These are phyloP conservation scores for Zygotorulaspora sp. DNA, from an alignment of 805 yeast genomes.

Conservation along the genomic window DNA sequence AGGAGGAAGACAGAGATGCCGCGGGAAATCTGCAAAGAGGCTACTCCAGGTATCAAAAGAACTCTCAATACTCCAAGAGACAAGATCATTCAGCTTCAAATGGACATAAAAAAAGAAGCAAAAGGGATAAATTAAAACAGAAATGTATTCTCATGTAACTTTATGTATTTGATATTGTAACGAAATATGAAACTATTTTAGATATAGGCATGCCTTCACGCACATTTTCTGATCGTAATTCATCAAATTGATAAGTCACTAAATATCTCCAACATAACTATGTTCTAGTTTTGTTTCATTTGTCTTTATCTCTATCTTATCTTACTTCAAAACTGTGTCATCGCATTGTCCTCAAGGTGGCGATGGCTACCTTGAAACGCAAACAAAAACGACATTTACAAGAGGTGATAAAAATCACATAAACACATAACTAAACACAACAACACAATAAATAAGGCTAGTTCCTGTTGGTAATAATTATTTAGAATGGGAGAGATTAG, in stretches of 20 bases:
- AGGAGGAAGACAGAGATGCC: conserved; percentile 50
- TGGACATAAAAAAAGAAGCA: conserved; percentile 6
- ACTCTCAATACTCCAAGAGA: conserved; percentile 8
- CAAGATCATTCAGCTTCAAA: conserved; percentile 5
- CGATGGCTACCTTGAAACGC: conserved; percentile 1
- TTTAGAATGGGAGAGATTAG: conserved; percentile 16
- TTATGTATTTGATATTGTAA: background rate
- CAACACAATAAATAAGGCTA: no score
- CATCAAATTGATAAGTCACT: no score
- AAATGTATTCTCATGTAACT: conserved; percentile 15
- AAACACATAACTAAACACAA: conserved; percentile 4
- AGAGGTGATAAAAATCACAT: background rate
- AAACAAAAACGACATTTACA: background rate
- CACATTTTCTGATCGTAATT: no score
- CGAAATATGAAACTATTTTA: no score
- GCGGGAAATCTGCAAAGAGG: conserved; percentile 44
- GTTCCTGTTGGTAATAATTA: background rate
- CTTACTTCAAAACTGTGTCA: no score
- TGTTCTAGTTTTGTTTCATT: no score
- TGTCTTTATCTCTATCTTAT: no score
- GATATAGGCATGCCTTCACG: no score
- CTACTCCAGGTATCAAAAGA: conserved; percentile 17
- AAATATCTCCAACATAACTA: no score
- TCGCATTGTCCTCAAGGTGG: background rate
- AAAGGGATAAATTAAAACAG: conserved; percentile 13